A percentile compares a stretch with the other conserved stretches of the same genome.
These are phyloP conservation scores for Elongisporangium prolatum DNA, from an alignment of 352 stramenopile genomes.

Conservation along the genomic window DNA sequence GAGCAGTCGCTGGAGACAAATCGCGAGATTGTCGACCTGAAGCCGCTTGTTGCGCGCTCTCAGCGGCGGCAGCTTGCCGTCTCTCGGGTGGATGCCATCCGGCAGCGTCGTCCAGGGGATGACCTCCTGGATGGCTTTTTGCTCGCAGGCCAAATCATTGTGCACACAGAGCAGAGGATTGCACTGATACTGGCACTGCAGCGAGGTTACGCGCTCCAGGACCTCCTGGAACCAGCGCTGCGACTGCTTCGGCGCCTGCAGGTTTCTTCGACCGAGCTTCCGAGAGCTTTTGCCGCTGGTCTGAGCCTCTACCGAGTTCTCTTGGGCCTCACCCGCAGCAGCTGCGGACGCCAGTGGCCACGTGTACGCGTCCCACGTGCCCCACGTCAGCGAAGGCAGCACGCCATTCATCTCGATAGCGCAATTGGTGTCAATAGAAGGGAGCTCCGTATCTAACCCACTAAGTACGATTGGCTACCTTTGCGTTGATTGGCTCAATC, in stretches of 20 bases:
- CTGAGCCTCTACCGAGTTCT: background rate
- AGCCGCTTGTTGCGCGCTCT: conserved; percentile 66
- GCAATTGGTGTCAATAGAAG: background rate
- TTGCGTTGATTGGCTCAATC: background rate
- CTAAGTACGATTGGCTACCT: background rate
- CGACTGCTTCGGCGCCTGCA: conserved; percentile 38
- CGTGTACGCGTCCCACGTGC: conserved; percentile 56
- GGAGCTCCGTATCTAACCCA: background rate
- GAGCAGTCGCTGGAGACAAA: conserved; percentile 63
- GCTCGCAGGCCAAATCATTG: background rate
- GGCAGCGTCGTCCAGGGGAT: conserved; percentile 66
- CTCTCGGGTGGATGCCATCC: conserved; percentile 58
- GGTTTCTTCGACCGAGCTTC: conserved; percentile 45
- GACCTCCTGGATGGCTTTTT: conserved; percentile 1
- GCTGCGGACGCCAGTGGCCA: conserved; percentile 2
- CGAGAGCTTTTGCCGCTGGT: conserved; percentile 32
- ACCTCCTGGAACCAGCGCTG: conserved; percentile 75
- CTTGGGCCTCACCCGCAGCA: background rate
- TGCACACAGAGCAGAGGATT: conserved; percentile 59
- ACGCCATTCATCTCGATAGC: conserved; percentile 64
- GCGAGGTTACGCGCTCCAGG: conserved; percentile 36
- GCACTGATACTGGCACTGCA: conserved; percentile 38
- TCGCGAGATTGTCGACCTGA: conserved; percentile 74
- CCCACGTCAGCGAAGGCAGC: conserved; percentile 63
- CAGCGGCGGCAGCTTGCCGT: conserved; percentile 49